phyloP scores from a whole-genome alignment of 352 stramenopile species.

The Phytopythium montanum region DNA sequence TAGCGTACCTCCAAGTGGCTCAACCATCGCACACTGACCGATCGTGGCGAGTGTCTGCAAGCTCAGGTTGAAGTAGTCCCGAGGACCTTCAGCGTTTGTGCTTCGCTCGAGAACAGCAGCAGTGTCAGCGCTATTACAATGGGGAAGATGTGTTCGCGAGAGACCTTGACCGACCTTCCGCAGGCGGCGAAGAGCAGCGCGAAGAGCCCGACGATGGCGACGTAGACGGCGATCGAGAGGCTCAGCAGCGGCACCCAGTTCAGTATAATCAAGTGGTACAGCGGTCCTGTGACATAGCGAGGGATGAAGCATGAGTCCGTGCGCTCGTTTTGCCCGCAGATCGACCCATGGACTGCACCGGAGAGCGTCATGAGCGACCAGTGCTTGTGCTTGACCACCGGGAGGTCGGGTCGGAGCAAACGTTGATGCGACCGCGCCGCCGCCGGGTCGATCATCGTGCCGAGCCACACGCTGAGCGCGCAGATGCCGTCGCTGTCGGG shows the following conservation, averaged over 20 bases:
- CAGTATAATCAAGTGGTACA: constrained; percentile 54
- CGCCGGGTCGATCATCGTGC: constrained; percentile 39
- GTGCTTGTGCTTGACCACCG: constrained; percentile 47
- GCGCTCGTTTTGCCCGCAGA: neutral
- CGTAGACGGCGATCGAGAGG: constrained; percentile 47
- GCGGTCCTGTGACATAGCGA: constrained; percentile 12
- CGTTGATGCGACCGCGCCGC: constrained; percentile 12
- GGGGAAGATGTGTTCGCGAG: neutral
- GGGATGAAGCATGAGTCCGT: neutral
- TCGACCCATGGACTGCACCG: constrained; percentile 11
- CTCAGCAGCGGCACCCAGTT: constrained; percentile 38
- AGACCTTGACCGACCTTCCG: constrained; percentile 19
- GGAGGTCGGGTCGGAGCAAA: constrained; percentile 37
- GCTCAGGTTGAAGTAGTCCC: constrained; percentile 61
- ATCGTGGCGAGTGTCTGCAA: constrained; percentile 59
- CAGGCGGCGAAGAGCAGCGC: constrained; percentile 40
- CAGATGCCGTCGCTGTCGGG: constrained; percentile 48
- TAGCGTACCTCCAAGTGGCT: no score
- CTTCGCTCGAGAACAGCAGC: constrained; percentile 2
- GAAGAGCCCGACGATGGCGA: constrained; percentile 42
- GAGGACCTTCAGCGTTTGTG: constrained; percentile 11
- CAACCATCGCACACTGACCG: no score
- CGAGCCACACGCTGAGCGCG: constrained; percentile 49
- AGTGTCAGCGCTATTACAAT: neutral
- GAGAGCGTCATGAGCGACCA: constrained; percentile 30